Conservation (phyloP, 768 basidiomycete genomes). For the Leccinellum albellum region DNA sequence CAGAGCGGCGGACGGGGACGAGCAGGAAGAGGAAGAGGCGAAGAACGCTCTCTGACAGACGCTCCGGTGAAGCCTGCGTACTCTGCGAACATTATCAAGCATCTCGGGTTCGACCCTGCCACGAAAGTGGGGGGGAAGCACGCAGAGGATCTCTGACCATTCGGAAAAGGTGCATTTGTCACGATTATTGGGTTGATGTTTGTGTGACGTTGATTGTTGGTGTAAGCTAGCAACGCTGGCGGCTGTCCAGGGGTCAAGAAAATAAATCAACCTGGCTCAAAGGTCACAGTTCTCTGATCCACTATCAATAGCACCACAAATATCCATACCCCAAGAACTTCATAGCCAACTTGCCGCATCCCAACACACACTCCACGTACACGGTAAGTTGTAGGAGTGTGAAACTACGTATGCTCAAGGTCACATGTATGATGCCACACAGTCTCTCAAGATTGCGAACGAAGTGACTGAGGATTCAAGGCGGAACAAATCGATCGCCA, state of each 20-base stretch:
- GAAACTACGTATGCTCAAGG: too few species aligned
- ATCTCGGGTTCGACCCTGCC: conserved; percentile 78
- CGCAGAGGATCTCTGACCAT: conserved; percentile 36
- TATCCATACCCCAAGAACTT: too few species aligned
- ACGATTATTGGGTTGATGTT: too few species aligned
- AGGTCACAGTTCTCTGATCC: too few species aligned
- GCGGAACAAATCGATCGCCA: too few species aligned
- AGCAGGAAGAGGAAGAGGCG: conserved; percentile 5
- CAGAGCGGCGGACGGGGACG: conserved; percentile 1
- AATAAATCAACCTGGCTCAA: conserved; percentile 56
- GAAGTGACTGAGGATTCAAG: too few species aligned
- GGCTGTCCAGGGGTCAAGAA: conserved; percentile 45
- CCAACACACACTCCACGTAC: too few species aligned
- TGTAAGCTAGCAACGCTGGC: conserved; percentile 57
- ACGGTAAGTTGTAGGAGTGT: too few species aligned
- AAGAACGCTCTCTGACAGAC: conserved; percentile 15
- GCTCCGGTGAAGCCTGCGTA: conserved; percentile 46
- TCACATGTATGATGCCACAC: too few species aligned
- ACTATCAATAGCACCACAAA: too few species aligned
- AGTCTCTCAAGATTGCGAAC: too few species aligned
- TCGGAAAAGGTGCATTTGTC: conserved; percentile 54
- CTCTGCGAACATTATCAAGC: conserved; percentile 62
- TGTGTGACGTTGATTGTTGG: not conserved
- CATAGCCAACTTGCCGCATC: too few species aligned
- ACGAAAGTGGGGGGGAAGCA: conserved; percentile 47